phyloP scores from a whole-genome alignment of 1,284 basidiomycete genomes.

The Melampsora americana region DNA sequence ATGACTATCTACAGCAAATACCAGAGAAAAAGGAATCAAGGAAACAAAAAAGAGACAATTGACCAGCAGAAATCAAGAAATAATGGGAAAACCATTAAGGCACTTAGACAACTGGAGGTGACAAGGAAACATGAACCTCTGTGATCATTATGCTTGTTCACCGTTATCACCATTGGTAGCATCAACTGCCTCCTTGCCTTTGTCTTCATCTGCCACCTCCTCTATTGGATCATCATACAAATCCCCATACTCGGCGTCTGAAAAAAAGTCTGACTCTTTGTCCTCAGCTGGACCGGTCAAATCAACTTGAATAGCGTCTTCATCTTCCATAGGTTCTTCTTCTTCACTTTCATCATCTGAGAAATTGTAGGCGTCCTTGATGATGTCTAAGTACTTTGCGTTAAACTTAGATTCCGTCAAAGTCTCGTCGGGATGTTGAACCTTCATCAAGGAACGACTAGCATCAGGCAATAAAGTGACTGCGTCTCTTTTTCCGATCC shows the following conservation, averaged over 20 bases:
- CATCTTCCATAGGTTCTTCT: not conserved
- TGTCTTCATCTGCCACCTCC: too few relatives aligned
- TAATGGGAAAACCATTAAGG: not conserved
- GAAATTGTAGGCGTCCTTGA: not conserved
- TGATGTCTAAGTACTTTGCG: not conserved
- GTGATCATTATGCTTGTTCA: too few relatives aligned
- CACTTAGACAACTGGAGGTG: too few relatives aligned
- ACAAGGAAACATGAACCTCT: too few relatives aligned
- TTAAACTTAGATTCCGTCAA: constrained; percentile 7
- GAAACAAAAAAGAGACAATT: too few relatives aligned
- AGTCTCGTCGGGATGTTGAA: constrained; percentile 5
- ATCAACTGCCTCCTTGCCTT: too few relatives aligned
- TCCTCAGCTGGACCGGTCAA: constrained; percentile 7
- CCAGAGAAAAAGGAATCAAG: too few relatives aligned
- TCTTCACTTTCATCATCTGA: constrained; percentile 4
- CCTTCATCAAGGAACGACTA: not conserved
- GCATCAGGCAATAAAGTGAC: not conserved
- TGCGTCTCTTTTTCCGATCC: not conserved
- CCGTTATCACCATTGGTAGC: too few relatives aligned
- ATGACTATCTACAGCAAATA: too few relatives aligned
- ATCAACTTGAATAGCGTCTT: not conserved
- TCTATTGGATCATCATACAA: too few relatives aligned
- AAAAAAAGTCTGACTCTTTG: not conserved
- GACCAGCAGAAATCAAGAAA: too few relatives aligned
- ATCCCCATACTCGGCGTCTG: too few relatives aligned